Evolutionary conservation across 1,284 basidiomycete genomes (phyloP), one percentile per base, ranked within the genome.

Genomic region (Vanrija sp.): DNA sequence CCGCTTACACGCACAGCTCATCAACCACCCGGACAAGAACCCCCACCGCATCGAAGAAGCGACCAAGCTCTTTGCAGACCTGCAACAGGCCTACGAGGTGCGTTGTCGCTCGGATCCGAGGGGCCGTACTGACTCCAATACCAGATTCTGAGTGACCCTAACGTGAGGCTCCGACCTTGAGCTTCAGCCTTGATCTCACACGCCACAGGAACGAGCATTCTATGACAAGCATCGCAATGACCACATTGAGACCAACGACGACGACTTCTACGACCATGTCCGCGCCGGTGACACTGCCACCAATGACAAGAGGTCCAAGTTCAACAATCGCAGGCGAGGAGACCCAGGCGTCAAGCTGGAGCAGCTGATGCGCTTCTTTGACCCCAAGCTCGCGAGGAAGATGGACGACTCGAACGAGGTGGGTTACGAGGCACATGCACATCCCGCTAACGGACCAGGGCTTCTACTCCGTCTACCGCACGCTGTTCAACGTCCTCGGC

Each of bases 71-170:
- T 99, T 99, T 72, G 86, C 92, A 12, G 79, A 84, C 43, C 77
- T 98, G 15, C 94, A 97, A 66, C 89, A 94, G 64, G 95, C 95
- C 0, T 98, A 97, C 69, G 95, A 98, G 81, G 93, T 86, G 54
- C 47, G 69, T 46, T 15, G 15, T 23, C 23, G 42, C 27, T 20
- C 12, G 27, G 3, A 22, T 4, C 4, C 25, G 6, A 4, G 6
- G 8, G 16, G 20, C 23, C 14, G 15, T 8, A 38, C 24, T 62
- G 37, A 50, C 31, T 9, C 24, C 31, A 31, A 12, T 22, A 6
- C 18, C 54, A 90, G 88, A 84, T 92, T 51, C 80, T 94, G 37
- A 90, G 88, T 64, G 93, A 96, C 70, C 89, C 93, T 51, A 90
- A 95, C 81, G 92, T 90, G 75, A 75, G 83, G 45, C 31, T 31